Percentiles rank a stretch among this genome's conserved stretches.
These are phyloP conservation scores for Carex myosuroides DNA, from an alignment of 176 grass and related monocot genomes.

Conservation along the genomic window DNA sequence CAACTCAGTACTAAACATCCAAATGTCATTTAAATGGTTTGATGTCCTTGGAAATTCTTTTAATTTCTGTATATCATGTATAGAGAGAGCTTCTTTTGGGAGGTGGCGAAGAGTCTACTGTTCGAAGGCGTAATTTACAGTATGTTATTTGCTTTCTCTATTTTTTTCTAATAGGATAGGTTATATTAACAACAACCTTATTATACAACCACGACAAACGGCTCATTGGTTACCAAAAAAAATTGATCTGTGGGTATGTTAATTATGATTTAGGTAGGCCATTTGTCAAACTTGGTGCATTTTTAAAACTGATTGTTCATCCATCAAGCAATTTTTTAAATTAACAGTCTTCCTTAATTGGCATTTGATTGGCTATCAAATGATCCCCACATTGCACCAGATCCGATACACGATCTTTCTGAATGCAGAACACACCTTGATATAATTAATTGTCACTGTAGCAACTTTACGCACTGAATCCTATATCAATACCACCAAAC, in stretches of 20 bases:
- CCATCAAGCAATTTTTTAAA: not conserved
- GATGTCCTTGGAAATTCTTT: conserved; percentile 13
- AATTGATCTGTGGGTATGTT: not conserved
- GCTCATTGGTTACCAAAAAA: not conserved
- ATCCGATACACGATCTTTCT: not conserved
- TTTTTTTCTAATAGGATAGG: not conserved
- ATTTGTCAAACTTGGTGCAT: not conserved
- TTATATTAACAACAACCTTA: not conserved
- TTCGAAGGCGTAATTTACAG: conserved; percentile 53
- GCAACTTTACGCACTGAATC: not conserved
- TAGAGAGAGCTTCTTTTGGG: conserved; percentile 79
- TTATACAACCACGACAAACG: not conserved
- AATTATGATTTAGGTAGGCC: not conserved
- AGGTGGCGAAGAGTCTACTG: conserved; percentile 60
- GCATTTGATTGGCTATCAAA: not conserved
- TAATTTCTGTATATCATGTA: conserved; percentile 25
- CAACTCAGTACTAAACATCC: not conserved
- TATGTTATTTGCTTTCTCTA: conserved; percentile 31
- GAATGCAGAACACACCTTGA: not conserved
- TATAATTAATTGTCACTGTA: not conserved
- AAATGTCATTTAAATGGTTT: not conserved
- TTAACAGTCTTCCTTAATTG: not conserved
- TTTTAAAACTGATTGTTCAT: not conserved
- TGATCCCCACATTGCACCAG: not conserved
- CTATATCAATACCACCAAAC: not conserved